Conservation (phyloP, 129 eudicot genomes). For the Flaveria trinervia region DNA sequence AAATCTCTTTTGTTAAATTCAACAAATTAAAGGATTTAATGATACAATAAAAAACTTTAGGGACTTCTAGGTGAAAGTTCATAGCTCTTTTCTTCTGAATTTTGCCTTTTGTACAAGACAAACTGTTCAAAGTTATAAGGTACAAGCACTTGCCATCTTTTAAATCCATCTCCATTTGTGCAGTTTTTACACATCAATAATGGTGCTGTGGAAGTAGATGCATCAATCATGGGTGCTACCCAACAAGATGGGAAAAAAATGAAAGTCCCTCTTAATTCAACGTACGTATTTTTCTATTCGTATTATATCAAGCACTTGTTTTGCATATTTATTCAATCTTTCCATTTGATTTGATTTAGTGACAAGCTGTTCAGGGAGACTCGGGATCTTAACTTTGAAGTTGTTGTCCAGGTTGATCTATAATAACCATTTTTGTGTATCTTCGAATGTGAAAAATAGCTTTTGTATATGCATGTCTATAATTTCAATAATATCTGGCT, state of each 20-base stretch:
- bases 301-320: background rate
- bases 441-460: background rate
- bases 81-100: background rate
- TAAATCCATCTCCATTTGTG: constrained; percentile 38
- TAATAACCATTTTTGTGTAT: constrained; percentile 19
- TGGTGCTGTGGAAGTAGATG: constrained; percentile 96
- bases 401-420: constrained; percentile 95
- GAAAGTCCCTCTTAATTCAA: constrained; percentile 95
- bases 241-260: constrained; percentile 85
- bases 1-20: background rate
- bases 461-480: background rate
- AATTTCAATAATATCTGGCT: constrained; percentile 2
- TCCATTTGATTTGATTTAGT: constrained; percentile 47
- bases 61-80: background rate
- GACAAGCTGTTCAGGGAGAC: constrained; percentile 98
- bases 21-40: background rate
- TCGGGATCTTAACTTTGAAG: constrained; percentile 95
- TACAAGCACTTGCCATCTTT: constrained; percentile 10
- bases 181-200: constrained; percentile 78
- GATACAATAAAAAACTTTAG: background rate
- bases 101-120: background rate
- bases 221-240: constrained; percentile 81
- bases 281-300: constrained; percentile 44
- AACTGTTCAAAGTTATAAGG: constrained; percentile 2
- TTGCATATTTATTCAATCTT: constrained; percentile 16